phyloP scores from a whole-genome alignment of 225 moss, liverwort and hornwort genomes.

The Marchantia paleacea region DNA sequence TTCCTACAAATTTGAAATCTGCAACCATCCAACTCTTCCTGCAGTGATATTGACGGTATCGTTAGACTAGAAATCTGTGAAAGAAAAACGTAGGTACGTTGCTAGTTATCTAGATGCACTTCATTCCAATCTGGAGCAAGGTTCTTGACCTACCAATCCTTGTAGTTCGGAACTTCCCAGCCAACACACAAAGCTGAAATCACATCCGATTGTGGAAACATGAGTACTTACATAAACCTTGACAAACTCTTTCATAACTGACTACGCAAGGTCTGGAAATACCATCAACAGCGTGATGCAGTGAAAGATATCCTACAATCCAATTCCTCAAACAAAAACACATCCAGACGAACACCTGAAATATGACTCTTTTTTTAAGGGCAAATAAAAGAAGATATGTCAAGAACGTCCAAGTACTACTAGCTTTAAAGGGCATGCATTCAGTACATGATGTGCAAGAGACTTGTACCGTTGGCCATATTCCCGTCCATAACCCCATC shows the following conservation, averaged over 20 bases:
- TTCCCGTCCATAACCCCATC: constrained; percentile 88
- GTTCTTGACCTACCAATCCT: constrained; percentile 62
- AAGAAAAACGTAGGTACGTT: not conserved
- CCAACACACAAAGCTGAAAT: constrained; percentile 80
- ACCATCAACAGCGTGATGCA: not conserved
- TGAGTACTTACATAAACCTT: not conserved
- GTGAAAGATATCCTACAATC: not conserved
- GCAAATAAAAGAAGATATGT: no score
- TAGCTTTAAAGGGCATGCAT: no score
- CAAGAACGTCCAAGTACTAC: no score
- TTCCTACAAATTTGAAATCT: constrained; percentile 1
- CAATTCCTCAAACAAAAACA: no score
- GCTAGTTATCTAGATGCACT: not conserved
- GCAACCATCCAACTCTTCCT: not conserved
- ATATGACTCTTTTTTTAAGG: no score
- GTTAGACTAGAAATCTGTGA: not conserved
- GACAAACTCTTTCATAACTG: not conserved
- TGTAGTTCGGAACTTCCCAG: constrained; percentile 82
- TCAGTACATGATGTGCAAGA: not conserved
- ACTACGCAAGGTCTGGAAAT: not conserved
- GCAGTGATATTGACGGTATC: not conserved
- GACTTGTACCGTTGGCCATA: constrained; percentile 54
- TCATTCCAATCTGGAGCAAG: no score
- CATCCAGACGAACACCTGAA: no score
- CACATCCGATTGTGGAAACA: not conserved